phyloP scores from a whole-genome alignment of 2,329 filamentous ascomycete species.

The Macrophomina phaseolina region DNA sequence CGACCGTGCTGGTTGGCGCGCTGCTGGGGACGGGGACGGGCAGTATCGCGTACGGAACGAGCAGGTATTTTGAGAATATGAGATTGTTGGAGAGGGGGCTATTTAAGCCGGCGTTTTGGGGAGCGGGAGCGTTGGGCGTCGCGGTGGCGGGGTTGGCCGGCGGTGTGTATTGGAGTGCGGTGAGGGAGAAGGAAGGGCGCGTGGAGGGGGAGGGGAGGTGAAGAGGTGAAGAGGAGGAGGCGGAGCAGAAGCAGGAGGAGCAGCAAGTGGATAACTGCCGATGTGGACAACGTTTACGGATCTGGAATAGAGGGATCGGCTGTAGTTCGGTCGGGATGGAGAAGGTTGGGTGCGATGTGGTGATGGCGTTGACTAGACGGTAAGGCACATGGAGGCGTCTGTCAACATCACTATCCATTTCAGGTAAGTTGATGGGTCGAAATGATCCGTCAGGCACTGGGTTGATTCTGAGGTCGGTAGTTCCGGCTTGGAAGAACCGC shows the following conservation, averaged over 20 bases:
- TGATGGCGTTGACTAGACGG: too few relatives aligned
- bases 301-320: too few relatives aligned
- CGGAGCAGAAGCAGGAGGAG: background rate
- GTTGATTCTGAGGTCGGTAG: too few relatives aligned
- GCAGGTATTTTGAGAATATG: slow-evolving; percentile 55
- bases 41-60: slow-evolving; percentile 55
- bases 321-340: too few relatives aligned
- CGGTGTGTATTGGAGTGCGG: slow-evolving; percentile 27
- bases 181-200: slow-evolving; percentile 22
- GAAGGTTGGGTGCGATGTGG: too few relatives aligned
- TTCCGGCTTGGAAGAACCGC: too few relatives aligned
- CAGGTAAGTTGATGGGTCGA: too few relatives aligned
- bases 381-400: too few relatives aligned
- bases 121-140: slow-evolving; percentile 36
- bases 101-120: slow-evolving; percentile 45
- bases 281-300: background rate
- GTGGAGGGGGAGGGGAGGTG: background rate
- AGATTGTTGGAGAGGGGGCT: slow-evolving; percentile 50
- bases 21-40: slow-evolving; percentile 54
- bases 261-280: background rate
- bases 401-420: too few relatives aligned
- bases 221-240: background rate
- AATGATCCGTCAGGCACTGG: too few relatives aligned
- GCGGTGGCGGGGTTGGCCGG: slow-evolving; percentile 36
- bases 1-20: slow-evolving; percentile 39